These are phyloP conservation scores for Paramecium primaurelia DNA, from an alignment of 73 alveolate species.

Conservation along the genomic window DNA sequence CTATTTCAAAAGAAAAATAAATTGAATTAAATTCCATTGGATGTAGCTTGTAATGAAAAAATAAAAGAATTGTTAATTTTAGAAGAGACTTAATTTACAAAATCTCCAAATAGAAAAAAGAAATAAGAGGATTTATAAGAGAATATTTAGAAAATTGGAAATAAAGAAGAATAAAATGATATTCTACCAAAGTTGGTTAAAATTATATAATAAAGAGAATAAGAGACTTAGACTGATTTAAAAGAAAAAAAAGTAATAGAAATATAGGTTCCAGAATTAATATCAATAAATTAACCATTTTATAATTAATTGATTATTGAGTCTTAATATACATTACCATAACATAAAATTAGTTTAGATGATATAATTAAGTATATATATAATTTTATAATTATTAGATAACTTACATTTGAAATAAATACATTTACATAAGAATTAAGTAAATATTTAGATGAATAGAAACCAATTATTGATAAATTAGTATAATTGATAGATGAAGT, in stretches of 20 bases:
- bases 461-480: background rate
- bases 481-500: background rate
- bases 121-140: background rate
- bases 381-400: background rate
- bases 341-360: background rate
- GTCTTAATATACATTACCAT: background rate
- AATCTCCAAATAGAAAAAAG: background rate
- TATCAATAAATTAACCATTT: background rate
- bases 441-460: background rate
- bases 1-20: background rate
- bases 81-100: background rate
- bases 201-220: background rate
- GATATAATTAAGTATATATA: background rate
- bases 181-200: background rate
- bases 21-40: background rate
- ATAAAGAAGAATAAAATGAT: background rate
- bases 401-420: conserved; percentile 18
- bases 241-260: background rate
- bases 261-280: background rate
- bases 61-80: background rate
- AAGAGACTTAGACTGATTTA: background rate
- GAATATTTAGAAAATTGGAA: background rate
- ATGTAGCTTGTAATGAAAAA: background rate
- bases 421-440: background rate
- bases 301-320: background rate